Evolutionary conservation across 1,284 basidiomycete genomes (phyloP), one percentile per base, ranked within the genome.

Genomic region (Peniophora sp.): DNA sequence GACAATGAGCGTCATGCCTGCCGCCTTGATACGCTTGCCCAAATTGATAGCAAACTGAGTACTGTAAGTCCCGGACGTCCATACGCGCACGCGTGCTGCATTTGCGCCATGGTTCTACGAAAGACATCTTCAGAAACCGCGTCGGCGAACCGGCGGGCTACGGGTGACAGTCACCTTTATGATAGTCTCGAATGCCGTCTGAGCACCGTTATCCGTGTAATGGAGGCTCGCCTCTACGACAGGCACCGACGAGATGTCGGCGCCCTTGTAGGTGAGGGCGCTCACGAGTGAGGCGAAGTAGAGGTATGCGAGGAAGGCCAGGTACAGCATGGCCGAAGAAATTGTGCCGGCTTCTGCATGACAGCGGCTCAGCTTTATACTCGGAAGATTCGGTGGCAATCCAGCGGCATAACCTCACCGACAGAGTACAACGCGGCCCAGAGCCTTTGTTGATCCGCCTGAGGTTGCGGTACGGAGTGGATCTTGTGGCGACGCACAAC

Each of bases 31-130:
- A 14, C 81, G 68, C 62, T 78, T 80, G 3, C 74, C 81, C 44
- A 83, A 62, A 0, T 68, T 66, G n/a, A 85, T 66, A 0, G 70
- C 79, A 57, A 81, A 81, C 44, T 61, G 66, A 49, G 80, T 63
- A 56, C 73, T 75, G 58, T 83, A 85, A 27, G 76, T 63, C 2
- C 73, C 69, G 50, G 78, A 75, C 0, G 80, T 81, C 82, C 82
- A 85, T 16, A 85, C 65, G 5, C 81, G 69, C 49, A 83, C 77
- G 16, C 81, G 71, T 3, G 75, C 80, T 9, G 80, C 65, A 52
- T 83, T 82, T 47, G 70, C 66, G 25, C 81, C 81, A 57, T 79
- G 74, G 45, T 32, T 32, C 27, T 32, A 12, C 12, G 27, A 5
- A 32, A 6, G 6, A 32, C 27, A 32, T 32, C 12, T 5, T n/a